Evolutionary conservation across 345 rosid species (phyloP), one percentile per base, ranked within the genome.

Genomic region (Citrus inodora): DNA sequence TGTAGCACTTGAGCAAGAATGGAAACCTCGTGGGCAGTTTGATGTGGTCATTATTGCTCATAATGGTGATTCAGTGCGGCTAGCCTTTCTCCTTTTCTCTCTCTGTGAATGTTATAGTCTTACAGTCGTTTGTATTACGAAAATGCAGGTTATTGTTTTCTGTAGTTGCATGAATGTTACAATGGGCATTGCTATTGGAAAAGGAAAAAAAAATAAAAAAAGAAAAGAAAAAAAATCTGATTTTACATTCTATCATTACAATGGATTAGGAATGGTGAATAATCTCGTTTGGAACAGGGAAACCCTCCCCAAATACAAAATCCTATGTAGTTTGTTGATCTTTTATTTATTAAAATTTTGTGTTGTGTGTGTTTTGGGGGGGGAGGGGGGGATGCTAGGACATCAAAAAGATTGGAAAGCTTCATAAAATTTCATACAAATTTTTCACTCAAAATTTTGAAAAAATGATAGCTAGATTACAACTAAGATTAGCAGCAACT

Each of bases 1-100:
- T 86, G 93, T 95, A 97, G 98, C 93, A 95, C 81, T 85, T 93
- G 80, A 93, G 91, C 61, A 97, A 93, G 88, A 91, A 95, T 62
- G 93, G 76, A 89, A 88, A 69, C 93, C 90, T 77, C 74, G 84
- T 24, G 96, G 98, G 46, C 85, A 87, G 80, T 95, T 93, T 81
- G 97, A 93, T 83, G 86, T 86, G 22, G 85, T 93, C 75, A 92
- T 95, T 80, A 92, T 95, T 84, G 99, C 99, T 82, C 99, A 95
- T 81, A 92, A 95, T 73, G 99, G 98, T 95, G 83, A 81, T 67
- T 78, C 42, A 17, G 25, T 69, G 53, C 75, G 60, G 71, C 68
- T 40, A 33, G 69, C 35, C 68, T 61, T 70, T 11, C 76, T 46
- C 30, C 53, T 80, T 46, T 32, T 33, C 30, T 35, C 70, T 63